phyloP scores from a whole-genome alignment of 1,284 basidiomycete genomes.

The Cerioporus squamosus region DNA sequence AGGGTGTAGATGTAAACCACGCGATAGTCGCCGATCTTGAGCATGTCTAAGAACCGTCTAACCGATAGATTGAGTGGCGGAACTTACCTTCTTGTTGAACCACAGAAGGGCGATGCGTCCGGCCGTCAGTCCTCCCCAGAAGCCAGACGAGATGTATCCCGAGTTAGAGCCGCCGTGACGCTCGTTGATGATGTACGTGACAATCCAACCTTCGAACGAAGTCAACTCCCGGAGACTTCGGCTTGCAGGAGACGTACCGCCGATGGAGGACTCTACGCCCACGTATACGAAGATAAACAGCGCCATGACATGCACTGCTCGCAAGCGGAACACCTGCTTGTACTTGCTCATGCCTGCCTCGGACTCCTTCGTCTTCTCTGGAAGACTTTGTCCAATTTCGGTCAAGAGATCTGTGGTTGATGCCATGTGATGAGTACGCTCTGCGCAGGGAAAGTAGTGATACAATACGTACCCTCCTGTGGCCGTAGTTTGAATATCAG shows the following conservation, averaged over 20 bases:
- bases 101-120: constrained; percentile 50
- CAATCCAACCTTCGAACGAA: constrained; percentile 47
- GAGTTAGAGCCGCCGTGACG: constrained; percentile 49
- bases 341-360: constrained; percentile 37
- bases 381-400: constrained; percentile 35
- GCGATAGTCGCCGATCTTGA: constrained; percentile 47
- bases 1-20: constrained; percentile 43
- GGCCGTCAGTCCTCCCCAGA: constrained; percentile 50
- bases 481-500: constrained; percentile 55
- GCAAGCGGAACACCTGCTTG: constrained; percentile 40
- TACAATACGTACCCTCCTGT: constrained; percentile 49
- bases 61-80: background rate
- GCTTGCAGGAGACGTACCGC: constrained; percentile 38
- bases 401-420: constrained; percentile 12
- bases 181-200: constrained; percentile 49
- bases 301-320: constrained; percentile 45
- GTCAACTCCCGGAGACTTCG: too few species aligned
- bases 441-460: too few species aligned
- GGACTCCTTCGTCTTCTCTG: constrained; percentile 27
- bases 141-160: constrained; percentile 54
- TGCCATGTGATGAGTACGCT: too few species aligned
- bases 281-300: constrained; percentile 50
- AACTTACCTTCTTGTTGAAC: constrained; percentile 48
- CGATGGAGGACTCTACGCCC: constrained; percentile 50
- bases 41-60: constrained; percentile 17